phyloP scores from a whole-genome alignment of 2,329 filamentous ascomycete species.

The Talaromyces sp. region DNA sequence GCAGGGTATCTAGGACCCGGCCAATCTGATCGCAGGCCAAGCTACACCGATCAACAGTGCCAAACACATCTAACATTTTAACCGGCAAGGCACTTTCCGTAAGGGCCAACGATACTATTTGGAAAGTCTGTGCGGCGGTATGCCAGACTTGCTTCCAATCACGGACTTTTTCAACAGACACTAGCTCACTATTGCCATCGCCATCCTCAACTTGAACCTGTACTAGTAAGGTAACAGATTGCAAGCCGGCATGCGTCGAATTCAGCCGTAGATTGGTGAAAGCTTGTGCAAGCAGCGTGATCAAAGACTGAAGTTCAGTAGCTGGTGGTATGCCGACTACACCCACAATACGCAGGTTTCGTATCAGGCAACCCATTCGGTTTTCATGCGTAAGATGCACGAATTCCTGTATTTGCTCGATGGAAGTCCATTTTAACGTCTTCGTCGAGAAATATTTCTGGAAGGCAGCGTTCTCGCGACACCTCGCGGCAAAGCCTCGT shows the following conservation, averaged over 20 bases:
- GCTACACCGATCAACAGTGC: not conserved
- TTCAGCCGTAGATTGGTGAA: constrained; percentile 1
- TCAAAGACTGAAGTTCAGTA: not conserved
- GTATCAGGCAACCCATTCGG: not conserved
- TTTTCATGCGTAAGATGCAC: constrained; percentile 1
- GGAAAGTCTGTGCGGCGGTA: constrained; percentile 2
- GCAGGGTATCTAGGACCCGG: not conserved
- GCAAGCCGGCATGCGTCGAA: not conserved
- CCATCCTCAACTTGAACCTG: not conserved
- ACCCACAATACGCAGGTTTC: not conserved
- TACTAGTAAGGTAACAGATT: not conserved
- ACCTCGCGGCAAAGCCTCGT: not conserved
- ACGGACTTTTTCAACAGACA: not conserved
- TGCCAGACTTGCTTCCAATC: constrained; percentile 1
- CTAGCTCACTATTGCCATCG: not conserved
- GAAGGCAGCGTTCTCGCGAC: not conserved
- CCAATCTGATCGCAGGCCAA: not conserved
- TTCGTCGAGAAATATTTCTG: not conserved
- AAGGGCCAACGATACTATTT: not conserved
- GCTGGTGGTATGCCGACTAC: not conserved
- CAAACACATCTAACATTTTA: not conserved
- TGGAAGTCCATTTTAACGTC: not conserved
- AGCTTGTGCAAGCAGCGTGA: not conserved
- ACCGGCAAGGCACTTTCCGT: not conserved
- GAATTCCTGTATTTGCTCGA: not conserved